Conservation (phyloP, 352 stramenopile genomes). For the Pythium utonaiense region DNA sequence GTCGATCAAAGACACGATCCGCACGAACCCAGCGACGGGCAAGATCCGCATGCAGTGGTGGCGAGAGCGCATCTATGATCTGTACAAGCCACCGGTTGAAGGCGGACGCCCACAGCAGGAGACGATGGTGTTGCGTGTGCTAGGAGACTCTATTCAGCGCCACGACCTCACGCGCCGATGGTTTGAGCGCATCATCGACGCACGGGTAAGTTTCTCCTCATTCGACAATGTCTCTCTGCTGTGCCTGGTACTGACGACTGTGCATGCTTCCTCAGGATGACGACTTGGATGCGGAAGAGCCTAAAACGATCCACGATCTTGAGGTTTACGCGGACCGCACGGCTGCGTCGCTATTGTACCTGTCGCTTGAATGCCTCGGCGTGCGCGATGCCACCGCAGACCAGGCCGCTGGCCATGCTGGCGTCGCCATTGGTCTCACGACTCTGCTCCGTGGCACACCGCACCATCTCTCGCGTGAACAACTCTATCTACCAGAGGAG, state of each 20-base stretch:
- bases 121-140: conserved; percentile 64
- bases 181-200: conserved; percentile 90
- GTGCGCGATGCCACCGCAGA: conserved; percentile 73
- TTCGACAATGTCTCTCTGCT: background rate
- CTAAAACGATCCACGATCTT: conserved; percentile 62
- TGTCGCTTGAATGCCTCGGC: conserved; percentile 84
- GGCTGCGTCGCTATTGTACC: conserved; percentile 85
- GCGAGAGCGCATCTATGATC: conserved; percentile 75
- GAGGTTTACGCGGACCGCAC: conserved; percentile 88
- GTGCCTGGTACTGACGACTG: background rate
- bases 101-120: conserved; percentile 25
- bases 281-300: conserved; percentile 82
- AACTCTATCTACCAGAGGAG: conserved; percentile 81
- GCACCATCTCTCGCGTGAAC: conserved; percentile 59
- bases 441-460: conserved; percentile 79
- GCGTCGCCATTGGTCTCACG: conserved; percentile 79
- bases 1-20: conserved; percentile 85
- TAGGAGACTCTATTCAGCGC: conserved; percentile 61
- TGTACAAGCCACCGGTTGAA: conserved; percentile 39
- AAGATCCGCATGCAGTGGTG: conserved; percentile 93
- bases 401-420: conserved; percentile 78
- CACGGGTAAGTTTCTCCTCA: conserved; percentile 38
- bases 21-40: conserved; percentile 80
- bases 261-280: conserved; percentile 39
- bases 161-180: conserved; percentile 84